Percentiles rank a stretch among this genome's conserved stretches.
These are phyloP conservation scores for Staphylotrichum longicolle DNA, from an alignment of 495 filamentous ascomycete genomes.

Conservation along the genomic window DNA sequence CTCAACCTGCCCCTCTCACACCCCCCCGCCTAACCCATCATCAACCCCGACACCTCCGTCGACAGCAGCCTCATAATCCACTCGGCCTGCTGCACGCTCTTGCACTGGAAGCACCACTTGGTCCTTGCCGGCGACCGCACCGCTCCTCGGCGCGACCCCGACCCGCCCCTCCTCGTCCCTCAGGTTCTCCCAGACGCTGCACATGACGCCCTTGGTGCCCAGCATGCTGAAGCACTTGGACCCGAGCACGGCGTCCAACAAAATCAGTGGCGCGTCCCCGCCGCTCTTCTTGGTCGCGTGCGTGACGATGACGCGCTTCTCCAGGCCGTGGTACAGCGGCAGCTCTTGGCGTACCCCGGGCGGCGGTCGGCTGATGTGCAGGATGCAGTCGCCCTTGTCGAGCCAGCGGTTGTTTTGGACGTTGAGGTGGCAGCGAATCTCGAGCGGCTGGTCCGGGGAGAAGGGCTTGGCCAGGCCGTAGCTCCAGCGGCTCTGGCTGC, in stretches of 20 bases:
- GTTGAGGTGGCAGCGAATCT: conserved; percentile 77
- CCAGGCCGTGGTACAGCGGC: conserved; percentile 53
- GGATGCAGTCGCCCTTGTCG: conserved; percentile 78
- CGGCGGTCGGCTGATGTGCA: conserved; percentile 75
- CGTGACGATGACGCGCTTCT: conserved; percentile 80
- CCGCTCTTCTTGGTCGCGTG: conserved; percentile 47
- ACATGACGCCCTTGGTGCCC: conserved; percentile 77
- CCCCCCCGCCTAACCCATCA: conserved; percentile 19
- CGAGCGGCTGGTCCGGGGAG: conserved; percentile 48
- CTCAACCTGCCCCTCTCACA: not conserved
- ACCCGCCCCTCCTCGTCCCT: conserved; percentile 65
- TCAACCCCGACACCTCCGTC: conserved; percentile 43
- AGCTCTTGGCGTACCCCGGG: conserved; percentile 53
- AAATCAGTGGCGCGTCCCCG: conserved; percentile 61
- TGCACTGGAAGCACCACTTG: conserved; percentile 80
- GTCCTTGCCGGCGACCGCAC: conserved; percentile 67
- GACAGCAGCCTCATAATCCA: conserved; percentile 49
- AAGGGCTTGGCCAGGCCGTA: conserved; percentile 40
- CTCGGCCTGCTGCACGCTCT: conserved; percentile 40
- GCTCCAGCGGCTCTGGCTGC: conserved; percentile 51
- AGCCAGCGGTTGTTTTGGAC: conserved; percentile 79
- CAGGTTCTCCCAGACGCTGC: conserved; percentile 82
- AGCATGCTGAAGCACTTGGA: conserved; percentile 82
- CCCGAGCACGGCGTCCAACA: conserved; percentile 81
- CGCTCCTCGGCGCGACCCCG: conserved; percentile 63